Percentiles rank a stretch among this genome's conserved stretches.
phyloP scores from a whole-genome alignment of 2,329 filamentous ascomycete species.

The Cladophialophora chaetospira region DNA sequence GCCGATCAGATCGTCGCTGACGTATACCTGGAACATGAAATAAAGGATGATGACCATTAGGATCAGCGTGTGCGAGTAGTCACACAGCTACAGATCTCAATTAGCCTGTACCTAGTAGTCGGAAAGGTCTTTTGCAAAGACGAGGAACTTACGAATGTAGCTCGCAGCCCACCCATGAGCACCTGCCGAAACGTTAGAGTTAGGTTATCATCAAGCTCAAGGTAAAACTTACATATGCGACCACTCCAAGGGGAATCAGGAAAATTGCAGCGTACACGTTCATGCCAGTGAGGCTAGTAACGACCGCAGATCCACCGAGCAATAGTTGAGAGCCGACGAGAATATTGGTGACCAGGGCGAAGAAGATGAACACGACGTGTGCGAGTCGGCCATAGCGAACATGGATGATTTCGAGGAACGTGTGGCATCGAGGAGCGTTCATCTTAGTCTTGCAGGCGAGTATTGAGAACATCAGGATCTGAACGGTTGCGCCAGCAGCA shows the following conservation, averaged over 20 bases:
- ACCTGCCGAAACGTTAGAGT: conserved; percentile 37
- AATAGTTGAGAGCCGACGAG: conserved; percentile 66
- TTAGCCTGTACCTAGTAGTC: no score
- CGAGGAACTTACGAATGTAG: no score
- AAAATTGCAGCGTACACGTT: conserved; percentile 81
- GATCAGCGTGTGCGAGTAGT: conserved; percentile 77
- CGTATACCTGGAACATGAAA: conserved; percentile 58
- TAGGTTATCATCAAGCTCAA: not conserved
- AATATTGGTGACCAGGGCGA: conserved; percentile 80
- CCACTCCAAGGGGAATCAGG: conserved; percentile 75
- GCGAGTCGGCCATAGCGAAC: conserved; percentile 75
- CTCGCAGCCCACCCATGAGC: conserved; percentile 53
- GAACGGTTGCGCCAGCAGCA: conserved; percentile 74
- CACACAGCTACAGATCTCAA: no score
- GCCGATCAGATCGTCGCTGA: conserved; percentile 69
- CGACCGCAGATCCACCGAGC: conserved; percentile 48
- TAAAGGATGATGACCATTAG: conserved; percentile 78
- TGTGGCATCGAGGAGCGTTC: conserved; percentile 37
- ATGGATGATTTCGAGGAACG: conserved; percentile 77
- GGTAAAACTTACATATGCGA: conserved; percentile 62
- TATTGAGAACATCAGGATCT: conserved; percentile 85
- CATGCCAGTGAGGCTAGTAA: conserved; percentile 68
- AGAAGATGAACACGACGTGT: conserved; percentile 78
- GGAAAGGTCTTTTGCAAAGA: no score
- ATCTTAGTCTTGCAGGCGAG: conserved; percentile 55